Conservation (phyloP, 257 asterid genomes). For the Fraxinus americana region DNA sequence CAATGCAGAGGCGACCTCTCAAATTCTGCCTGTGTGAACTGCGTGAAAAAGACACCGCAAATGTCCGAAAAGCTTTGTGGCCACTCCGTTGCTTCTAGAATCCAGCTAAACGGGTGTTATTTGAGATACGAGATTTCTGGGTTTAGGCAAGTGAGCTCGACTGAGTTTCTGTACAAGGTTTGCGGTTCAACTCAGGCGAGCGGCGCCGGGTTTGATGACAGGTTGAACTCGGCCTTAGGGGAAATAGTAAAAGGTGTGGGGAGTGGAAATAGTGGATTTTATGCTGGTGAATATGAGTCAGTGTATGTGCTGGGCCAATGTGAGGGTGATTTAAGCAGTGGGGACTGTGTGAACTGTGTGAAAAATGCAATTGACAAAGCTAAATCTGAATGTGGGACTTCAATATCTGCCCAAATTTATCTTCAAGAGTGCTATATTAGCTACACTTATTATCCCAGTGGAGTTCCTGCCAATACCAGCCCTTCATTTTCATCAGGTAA, state of each 20-base stretch:
- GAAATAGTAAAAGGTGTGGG: conserved; percentile 60
- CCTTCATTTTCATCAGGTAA: conserved; percentile 51
- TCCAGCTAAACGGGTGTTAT: conserved; percentile 71
- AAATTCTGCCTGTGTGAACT: conserved; percentile 42
- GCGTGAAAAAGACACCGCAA: conserved; percentile 45
- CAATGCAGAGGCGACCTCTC: conserved; percentile 91
- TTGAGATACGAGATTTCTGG: conserved; percentile 58
- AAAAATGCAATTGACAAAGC: conserved; percentile 51
- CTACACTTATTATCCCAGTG: conserved; percentile 72
- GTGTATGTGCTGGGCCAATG: conserved; percentile 87
- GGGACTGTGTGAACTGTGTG: conserved; percentile 79
- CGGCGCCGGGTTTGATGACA: conserved; percentile 63
- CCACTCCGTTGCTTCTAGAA: conserved; percentile 24
- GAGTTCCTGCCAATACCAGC: conserved; percentile 43
- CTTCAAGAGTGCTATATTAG: conserved; percentile 72
- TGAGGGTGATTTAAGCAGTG: conserved; percentile 64
- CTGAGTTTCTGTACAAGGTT: conserved; percentile 59
- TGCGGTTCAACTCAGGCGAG: conserved; percentile 73
- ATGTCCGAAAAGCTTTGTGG: conserved; percentile 44
- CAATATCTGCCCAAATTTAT: conserved; percentile 71
- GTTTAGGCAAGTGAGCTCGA: conserved; percentile 45
- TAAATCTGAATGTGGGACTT: conserved; percentile 53
- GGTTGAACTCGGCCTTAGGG: conserved; percentile 56
- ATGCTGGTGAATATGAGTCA: conserved; percentile 61
- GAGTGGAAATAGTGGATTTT: conserved; percentile 53